Evolutionary conservation across 805 yeast species (phyloP), one percentile per base, ranked within the genome.

Genomic region (Scheffersomyces stipitis): DNA sequence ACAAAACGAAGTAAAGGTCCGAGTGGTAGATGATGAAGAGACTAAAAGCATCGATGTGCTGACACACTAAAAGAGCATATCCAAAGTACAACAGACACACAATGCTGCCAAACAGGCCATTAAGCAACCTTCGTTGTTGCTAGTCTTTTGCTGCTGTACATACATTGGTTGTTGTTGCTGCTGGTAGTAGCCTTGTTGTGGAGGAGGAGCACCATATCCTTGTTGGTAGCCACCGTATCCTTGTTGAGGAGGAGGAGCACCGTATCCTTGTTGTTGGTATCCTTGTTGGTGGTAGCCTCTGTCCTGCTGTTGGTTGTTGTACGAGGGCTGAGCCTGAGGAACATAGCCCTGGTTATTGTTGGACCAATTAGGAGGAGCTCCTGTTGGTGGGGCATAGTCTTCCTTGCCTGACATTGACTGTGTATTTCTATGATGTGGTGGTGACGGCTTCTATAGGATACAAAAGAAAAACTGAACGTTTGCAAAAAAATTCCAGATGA

Each of bases 151-250:
- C 46, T 68, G 73, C 49, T 66, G 72, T 12, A 64, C 71, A 33
- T 68, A 66, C 62, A 66, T 58, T 35, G 70, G 72, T 45, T 66
- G 73, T 45, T 67, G 73, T 38, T 58, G 72, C 47, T 65, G 72
- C 41, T 56, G 70, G 38, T 63, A 57, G 48, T 66, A 64, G 8
- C 62, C 60, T 12, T 54, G 57, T 28, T 46, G 54, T 38, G 46
- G 63, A 15, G 55, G 64, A 28, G 52, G 55, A 20, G 42, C 43
- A 2, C 49, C 50, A 20, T 41, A 36, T n/a, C 31, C 36, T 32
- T 47, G 53, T 24, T 46, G 48, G n/a, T n/a, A n/a, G n/a, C n/a
- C n/a, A 16, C 40, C 38, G 44, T 49, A 47, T 4, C 49, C 49
- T 15, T 51, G 54, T 34, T 52, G 61, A 5, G 43, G 62, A 28